These are phyloP conservation scores for Carex littledalei DNA, from an alignment of 176 grass and related monocot species.

Conservation along the genomic window DNA sequence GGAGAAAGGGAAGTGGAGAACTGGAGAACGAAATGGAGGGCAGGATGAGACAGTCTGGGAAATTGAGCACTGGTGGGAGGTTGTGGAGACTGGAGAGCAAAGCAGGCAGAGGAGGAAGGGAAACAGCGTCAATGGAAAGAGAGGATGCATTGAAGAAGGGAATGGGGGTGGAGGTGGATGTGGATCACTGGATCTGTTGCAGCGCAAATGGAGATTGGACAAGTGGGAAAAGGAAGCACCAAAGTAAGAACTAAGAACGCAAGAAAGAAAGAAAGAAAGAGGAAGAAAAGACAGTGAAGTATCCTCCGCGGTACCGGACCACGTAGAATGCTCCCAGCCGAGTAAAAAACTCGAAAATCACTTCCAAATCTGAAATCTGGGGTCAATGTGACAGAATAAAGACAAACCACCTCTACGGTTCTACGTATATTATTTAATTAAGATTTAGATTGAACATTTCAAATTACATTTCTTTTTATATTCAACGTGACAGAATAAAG, in stretches of 20 bases:
- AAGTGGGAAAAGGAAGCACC: background rate
- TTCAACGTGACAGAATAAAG: background rate
- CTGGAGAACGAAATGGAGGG: conserved; percentile 13
- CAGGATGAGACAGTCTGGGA: conserved; percentile 2
- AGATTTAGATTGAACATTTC: background rate
- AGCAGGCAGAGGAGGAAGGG: conserved; percentile 6
- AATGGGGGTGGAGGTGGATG: background rate
- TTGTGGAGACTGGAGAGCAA: conserved; percentile 28
- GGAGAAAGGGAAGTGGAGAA: conserved; percentile 11
- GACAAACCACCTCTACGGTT: background rate
- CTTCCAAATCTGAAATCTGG: too few species aligned
- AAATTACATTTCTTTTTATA: background rate
- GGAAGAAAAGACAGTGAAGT: too few species aligned
- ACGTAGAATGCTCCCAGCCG: too few species aligned
- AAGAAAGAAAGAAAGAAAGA: background rate
- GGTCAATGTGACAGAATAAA: too few species aligned
- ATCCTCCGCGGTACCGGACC: too few species aligned
- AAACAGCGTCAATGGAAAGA: background rate
- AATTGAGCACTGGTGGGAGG: background rate
- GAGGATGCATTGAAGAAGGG: background rate
- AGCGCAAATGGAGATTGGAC: conserved; percentile 6
- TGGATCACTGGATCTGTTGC: conserved; percentile 21
- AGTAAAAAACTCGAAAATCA: too few species aligned
- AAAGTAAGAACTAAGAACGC: too few species aligned
- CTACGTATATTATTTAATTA: background rate